Conservation (phyloP, 1,139 yeast species). For the Geotrichum klebahnii region DNA sequence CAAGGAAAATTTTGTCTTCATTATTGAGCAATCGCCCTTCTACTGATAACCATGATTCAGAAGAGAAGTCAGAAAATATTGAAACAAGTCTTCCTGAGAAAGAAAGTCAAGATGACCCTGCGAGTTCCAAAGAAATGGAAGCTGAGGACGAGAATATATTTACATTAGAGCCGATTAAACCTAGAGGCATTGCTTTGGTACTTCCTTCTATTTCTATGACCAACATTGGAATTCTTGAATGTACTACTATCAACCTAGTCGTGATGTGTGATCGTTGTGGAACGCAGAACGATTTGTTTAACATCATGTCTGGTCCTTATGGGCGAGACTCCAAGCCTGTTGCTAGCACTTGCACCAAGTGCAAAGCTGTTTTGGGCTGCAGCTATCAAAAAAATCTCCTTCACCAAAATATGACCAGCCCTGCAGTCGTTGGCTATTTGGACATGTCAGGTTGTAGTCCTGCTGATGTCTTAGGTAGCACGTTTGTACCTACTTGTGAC, state of each 20-base stretch:
- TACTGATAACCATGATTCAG: constrained; percentile 15
- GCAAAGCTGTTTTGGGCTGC: constrained; percentile 38
- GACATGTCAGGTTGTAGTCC: constrained; percentile 41
- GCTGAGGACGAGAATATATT: constrained; percentile 11
- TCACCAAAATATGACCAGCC: constrained; percentile 26
- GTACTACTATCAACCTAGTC: constrained; percentile 37
- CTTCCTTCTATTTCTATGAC: constrained; percentile 35
- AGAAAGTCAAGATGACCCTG: constrained; percentile 6
- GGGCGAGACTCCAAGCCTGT: constrained; percentile 39
- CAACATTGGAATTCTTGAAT: constrained; percentile 39
- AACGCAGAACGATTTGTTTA: constrained; percentile 36
- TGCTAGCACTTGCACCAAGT: constrained; percentile 38
- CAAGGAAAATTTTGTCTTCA: constrained; percentile 16
- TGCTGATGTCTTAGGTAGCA: constrained; percentile 38
- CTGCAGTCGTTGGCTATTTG: constrained; percentile 37
- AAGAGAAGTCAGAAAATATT: constrained; percentile 11
- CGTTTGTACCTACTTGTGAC: constrained; percentile 41
- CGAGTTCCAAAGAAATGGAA: not conserved
- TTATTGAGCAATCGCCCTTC: constrained; percentile 7
- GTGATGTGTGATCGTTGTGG: constrained; percentile 42
- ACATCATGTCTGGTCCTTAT: constrained; percentile 39
- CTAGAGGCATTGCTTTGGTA: constrained; percentile 38
- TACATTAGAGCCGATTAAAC: constrained; percentile 17
- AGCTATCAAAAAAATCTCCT: constrained; percentile 40
- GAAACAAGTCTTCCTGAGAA: constrained; percentile 9